These are phyloP conservation scores for Coccinonectria pachysandricola DNA, from an alignment of 2,329 filamentous ascomycete species.

Conservation along the genomic window DNA sequence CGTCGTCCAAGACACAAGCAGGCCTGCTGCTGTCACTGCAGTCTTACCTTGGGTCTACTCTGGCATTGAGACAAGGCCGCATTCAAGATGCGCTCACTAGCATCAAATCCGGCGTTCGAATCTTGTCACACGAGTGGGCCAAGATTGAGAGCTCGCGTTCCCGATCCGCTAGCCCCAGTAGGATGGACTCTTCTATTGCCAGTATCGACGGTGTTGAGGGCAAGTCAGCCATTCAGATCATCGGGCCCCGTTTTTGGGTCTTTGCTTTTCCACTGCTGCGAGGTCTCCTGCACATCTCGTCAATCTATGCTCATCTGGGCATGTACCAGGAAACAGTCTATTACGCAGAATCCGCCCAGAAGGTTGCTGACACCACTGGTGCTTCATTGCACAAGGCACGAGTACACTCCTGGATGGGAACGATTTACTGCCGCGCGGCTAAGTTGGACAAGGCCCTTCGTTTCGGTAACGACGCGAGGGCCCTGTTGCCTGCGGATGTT, in stretches of 20 bases:
- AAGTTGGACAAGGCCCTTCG: slow-evolving; percentile 47
- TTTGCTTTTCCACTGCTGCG: slow-evolving; percentile 65
- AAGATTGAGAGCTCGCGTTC: slow-evolving; percentile 31
- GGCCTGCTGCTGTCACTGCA: slow-evolving; percentile 21
- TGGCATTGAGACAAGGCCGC: slow-evolving; percentile 53
- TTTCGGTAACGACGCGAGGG: slow-evolving; percentile 42
- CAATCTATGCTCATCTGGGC: slow-evolving; percentile 72
- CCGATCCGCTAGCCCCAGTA: slow-evolving; percentile 11
- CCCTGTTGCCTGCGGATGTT: slow-evolving; percentile 35
- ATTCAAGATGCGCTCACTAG: slow-evolving; percentile 46
- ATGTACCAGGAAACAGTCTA: slow-evolving; percentile 82
- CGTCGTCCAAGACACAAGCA: slow-evolving; percentile 23
- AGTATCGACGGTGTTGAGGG: slow-evolving; percentile 19
- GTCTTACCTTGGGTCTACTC: slow-evolving; percentile 50
- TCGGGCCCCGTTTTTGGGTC: slow-evolving; percentile 62
- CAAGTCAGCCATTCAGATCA: slow-evolving; percentile 13
- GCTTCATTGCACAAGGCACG: slow-evolving; percentile 49
- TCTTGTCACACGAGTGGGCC: slow-evolving; percentile 45
- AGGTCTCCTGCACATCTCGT: slow-evolving; percentile 62
- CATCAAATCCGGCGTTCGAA: slow-evolving; percentile 47
- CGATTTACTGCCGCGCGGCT: slow-evolving; percentile 46
- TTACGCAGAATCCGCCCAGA: slow-evolving; percentile 75
- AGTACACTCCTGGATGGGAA: slow-evolving; percentile 44
- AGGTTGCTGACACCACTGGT: slow-evolving; percentile 59
- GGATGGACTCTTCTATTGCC: slow-evolving; percentile 20